Evolutionary conservation across 2,329 filamentous ascomycete genomes (phyloP).

Genomic region (Claviceps sp.): DNA sequence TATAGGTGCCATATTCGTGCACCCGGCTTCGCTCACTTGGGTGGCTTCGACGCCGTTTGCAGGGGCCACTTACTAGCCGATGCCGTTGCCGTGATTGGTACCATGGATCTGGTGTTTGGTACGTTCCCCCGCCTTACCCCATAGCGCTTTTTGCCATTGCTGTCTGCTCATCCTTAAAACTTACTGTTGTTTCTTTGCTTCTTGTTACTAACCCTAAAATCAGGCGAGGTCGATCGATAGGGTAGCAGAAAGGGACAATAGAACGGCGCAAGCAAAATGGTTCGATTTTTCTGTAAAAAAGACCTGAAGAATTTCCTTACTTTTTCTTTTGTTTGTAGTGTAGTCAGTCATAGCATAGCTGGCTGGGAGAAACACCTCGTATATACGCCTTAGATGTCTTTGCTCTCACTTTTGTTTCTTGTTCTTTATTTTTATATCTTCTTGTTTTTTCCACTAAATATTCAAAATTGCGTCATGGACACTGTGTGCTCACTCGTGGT

Average conservation of each 20-base stretch:
- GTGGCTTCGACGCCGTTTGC: constrained; percentile 84
- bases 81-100: constrained; percentile 88
- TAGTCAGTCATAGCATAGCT: constrained; percentile 22
- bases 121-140: constrained; percentile 19
- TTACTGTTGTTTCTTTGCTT: not conserved
- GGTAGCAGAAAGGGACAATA: constrained; percentile 4
- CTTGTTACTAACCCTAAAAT: not conserved
- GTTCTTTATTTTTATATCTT: not conserved
- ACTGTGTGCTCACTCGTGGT: not conserved
- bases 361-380: constrained; percentile 18
- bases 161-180: too few relatives aligned
- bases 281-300: not conserved
- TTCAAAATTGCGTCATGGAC: not conserved
- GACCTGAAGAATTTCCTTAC: constrained; percentile 12
- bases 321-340: constrained; percentile 23
- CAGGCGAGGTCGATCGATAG: constrained; percentile 50
- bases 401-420: not conserved
- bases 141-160: too few relatives aligned
- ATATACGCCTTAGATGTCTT: constrained; percentile 22
- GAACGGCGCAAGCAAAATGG: constrained; percentile 9
- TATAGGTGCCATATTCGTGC: constrained; percentile 97
- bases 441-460: not conserved
- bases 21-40: constrained; percentile 89
- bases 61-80: constrained; percentile 91
- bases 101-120: constrained; percentile 85